These are phyloP conservation scores for Prunella vulgaris DNA, from an alignment of 257 asterid genomes.

Conservation along the genomic window DNA sequence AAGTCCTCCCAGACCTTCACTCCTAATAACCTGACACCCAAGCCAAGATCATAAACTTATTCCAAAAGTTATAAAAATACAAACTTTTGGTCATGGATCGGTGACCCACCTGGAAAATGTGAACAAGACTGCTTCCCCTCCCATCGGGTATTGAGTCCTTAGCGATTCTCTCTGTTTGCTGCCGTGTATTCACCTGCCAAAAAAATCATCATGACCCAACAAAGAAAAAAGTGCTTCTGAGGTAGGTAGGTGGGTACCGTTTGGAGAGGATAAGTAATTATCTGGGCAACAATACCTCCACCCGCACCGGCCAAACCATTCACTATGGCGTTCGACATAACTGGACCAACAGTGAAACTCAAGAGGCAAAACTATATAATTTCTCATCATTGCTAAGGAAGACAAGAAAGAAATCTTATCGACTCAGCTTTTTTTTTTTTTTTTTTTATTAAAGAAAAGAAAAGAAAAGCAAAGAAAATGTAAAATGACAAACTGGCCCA, in stretches of 20 bases:
- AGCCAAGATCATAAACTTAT: too few relatives aligned
- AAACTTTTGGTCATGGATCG: not conserved
- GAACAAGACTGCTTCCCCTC: constrained; percentile 52
- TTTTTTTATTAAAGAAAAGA: too few relatives aligned
- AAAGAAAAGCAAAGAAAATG: not conserved
- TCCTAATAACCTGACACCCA: constrained; percentile 44
- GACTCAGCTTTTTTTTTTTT: too few relatives aligned
- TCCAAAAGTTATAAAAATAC: not conserved
- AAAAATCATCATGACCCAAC: too few relatives aligned
- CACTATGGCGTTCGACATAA: constrained; percentile 78
- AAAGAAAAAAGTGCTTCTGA: too few relatives aligned
- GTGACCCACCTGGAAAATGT: constrained; percentile 48
- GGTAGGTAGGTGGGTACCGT: constrained; percentile 32
- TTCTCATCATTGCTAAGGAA: too few relatives aligned
- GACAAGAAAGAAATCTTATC: too few relatives aligned
- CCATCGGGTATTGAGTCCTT: constrained; percentile 34
- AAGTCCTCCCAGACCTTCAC: constrained; percentile 83
- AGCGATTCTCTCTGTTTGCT: constrained; percentile 85
- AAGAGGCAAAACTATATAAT: too few relatives aligned
- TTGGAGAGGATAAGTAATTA: constrained; percentile 80
- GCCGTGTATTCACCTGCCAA: constrained; percentile 78
- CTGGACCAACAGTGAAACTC: too few relatives aligned
- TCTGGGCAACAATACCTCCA: constrained; percentile 84
- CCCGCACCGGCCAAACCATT: constrained; percentile 92
- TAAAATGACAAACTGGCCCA: constrained; percentile 19